phyloP scores from a whole-genome alignment of 1,284 basidiomycete species.

The Cerioporus squamosus region DNA sequence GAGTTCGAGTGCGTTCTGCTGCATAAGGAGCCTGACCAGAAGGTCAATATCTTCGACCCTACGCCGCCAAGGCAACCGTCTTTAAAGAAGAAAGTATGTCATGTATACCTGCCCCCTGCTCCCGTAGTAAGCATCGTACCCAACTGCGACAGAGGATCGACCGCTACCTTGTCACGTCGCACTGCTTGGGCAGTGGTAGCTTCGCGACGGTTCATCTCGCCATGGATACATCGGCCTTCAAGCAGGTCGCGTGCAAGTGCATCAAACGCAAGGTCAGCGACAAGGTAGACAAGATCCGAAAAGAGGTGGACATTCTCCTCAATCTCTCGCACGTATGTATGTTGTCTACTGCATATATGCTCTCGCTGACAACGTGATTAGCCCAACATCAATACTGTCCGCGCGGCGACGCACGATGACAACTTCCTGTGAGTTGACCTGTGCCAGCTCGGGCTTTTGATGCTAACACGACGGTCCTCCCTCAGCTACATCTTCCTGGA shows the following conservation, averaged over 20 bases:
- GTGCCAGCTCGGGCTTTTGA: not conserved
- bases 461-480: not conserved
- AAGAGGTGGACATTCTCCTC: slow-evolving; percentile 76
- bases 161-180: slow-evolving; percentile 69
- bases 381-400: slow-evolving; percentile 84
- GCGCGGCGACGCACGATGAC: slow-evolving; percentile 67
- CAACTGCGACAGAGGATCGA: slow-evolving; percentile 51
- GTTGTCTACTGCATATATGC: not conserved
- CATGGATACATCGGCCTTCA: slow-evolving; percentile 59
- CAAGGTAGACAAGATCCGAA: slow-evolving; percentile 67
- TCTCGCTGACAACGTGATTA: slow-evolving; percentile 31
- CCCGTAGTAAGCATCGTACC: not conserved
- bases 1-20: slow-evolving; percentile 70
- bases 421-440: slow-evolving; percentile 57
- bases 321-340: slow-evolving; percentile 67
- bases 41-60: slow-evolving; percentile 61
- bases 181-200: slow-evolving; percentile 78
- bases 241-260: slow-evolving; percentile 85
- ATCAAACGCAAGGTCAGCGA: slow-evolving; percentile 63
- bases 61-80: slow-evolving; percentile 57
- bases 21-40: slow-evolving; percentile 55
- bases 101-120: no score
- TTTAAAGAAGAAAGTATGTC: slow-evolving; percentile 49
- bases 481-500: slow-evolving; percentile 80
- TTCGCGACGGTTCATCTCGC: slow-evolving; percentile 84